These are phyloP conservation scores for Wickerhamiella lipophila DNA, from an alignment of 805 yeast species.

Conservation along the genomic window DNA sequence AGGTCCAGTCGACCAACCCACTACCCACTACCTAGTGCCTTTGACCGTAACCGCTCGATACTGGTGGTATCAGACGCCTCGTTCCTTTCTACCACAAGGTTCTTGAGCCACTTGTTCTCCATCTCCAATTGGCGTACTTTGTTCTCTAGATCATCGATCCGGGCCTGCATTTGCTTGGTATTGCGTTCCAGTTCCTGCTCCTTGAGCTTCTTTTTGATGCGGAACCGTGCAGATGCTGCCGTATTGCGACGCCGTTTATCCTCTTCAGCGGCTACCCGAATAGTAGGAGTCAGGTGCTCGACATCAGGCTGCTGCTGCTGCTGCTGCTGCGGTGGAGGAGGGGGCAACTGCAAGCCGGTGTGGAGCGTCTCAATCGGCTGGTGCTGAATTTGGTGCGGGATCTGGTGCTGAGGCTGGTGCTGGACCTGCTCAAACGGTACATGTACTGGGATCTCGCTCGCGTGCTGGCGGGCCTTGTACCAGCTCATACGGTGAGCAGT, in stretches of 20 bases:
- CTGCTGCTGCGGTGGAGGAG: not conserved
- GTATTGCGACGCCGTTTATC: conserved; percentile 82
- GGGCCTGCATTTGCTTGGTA: conserved; percentile 58
- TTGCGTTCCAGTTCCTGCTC: conserved; percentile 82
- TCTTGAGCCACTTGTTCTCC: conserved; percentile 80
- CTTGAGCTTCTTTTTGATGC: conserved; percentile 80
- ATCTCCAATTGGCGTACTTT: conserved; percentile 75
- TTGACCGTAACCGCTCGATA: conserved; percentile 19
- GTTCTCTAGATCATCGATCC: conserved; percentile 52
- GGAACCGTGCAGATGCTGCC: conserved; percentile 87
- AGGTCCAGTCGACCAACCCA: too few species aligned
- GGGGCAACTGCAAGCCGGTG: not conserved
- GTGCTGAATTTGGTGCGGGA: not conserved
- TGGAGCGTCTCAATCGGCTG: not conserved
- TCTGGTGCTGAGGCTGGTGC: too few species aligned
- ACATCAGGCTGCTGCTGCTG: not conserved
- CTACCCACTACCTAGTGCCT: not conserved
- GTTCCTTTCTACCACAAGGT: conserved; percentile 65
- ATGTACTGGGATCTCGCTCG: not conserved
- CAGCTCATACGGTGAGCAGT: conserved; percentile 9
- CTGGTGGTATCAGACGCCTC: conserved; percentile 28
- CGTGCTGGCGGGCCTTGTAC: conserved; percentile 7
- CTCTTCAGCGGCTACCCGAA: conserved; percentile 30
- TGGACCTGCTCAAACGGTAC: too few species aligned
- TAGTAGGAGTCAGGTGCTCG: too few species aligned